phyloP scores from a whole-genome alignment of 139 green algal genomes.

The Trebouxia sp. region DNA sequence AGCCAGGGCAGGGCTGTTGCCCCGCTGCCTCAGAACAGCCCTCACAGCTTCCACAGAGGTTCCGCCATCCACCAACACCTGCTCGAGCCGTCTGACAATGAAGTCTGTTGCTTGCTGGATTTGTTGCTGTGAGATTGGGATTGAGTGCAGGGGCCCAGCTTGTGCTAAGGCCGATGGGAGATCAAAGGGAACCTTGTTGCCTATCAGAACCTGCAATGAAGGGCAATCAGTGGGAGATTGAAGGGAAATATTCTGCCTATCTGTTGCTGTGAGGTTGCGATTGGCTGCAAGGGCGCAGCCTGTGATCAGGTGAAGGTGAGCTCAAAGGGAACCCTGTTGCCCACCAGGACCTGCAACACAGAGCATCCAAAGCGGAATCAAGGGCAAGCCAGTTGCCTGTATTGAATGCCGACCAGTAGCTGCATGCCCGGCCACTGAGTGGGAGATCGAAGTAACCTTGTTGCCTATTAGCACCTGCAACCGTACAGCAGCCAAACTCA shows the following conservation, averaged over 20 bases:
- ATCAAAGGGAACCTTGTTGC: constrained; percentile 66
- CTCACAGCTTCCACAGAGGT: constrained; percentile 71
- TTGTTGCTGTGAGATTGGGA: constrained; percentile 57
- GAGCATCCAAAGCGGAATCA: no score
- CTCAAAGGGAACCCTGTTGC: constrained; percentile 49
- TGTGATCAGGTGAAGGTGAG: neutral
- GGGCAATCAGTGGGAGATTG: no score
- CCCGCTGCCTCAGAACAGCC: constrained; percentile 84
- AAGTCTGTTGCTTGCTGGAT: constrained; percentile 55
- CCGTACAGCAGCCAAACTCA: no score
- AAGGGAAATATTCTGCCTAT: no score
- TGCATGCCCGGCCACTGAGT: neutral
- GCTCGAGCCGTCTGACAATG: constrained; percentile 84
- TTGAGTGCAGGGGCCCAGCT: constrained; percentile 76
- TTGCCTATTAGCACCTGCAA: constrained; percentile 82
- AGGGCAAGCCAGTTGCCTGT: no score
- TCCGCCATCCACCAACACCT: constrained; percentile 86
- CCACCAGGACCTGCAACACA: constrained; percentile 54
- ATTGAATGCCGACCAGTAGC: constrained; percentile 39
- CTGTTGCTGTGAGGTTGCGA: constrained; percentile 44
- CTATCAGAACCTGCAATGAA: constrained; percentile 54
- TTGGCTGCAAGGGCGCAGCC: neutral
- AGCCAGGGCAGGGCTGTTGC: constrained; percentile 73
- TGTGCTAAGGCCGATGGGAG: constrained; percentile 58
- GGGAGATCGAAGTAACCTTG: constrained; percentile 33